Evolutionary conservation across 441 rosid genomes (phyloP).

Genomic region (Omphalea diandra): DNA sequence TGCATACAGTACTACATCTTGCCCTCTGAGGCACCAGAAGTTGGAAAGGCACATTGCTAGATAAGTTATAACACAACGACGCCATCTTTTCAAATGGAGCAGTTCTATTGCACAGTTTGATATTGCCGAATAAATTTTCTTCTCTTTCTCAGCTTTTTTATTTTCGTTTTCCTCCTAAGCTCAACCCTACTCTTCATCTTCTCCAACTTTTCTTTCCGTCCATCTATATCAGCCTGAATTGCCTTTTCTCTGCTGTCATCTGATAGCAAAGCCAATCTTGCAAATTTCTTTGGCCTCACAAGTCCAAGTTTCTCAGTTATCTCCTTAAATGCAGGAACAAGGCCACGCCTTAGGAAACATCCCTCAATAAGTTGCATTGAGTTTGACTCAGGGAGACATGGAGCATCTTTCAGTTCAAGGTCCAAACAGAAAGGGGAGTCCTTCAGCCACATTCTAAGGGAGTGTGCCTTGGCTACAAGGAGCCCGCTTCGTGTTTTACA

Average conservation of each 20-base stretch:
- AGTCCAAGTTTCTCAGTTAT: constrained; percentile 75
- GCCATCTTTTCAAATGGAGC: constrained; percentile 4
- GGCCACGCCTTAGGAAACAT: constrained; percentile 77
- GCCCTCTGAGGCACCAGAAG: not conserved
- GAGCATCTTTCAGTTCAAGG: constrained; percentile 75
- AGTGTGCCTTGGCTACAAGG: constrained; percentile 86
- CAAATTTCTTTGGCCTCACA: constrained; percentile 85
- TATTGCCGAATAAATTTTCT: constrained; percentile 34
- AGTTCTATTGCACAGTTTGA: constrained; percentile 10
- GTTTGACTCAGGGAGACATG: constrained; percentile 63
- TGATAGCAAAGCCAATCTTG: constrained; percentile 76
- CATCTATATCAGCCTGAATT: constrained; percentile 70
- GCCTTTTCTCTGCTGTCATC: constrained; percentile 67
- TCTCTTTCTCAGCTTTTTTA: constrained; percentile 28
- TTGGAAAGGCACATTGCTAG: not conserved
- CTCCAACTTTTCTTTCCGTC: constrained; percentile 57
- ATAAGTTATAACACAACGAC: not conserved
- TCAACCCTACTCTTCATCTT: constrained; percentile 48
- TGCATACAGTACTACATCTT: not conserved
- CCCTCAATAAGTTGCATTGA: constrained; percentile 86
- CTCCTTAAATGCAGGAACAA: constrained; percentile 92
- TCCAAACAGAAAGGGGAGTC: constrained; percentile 97
- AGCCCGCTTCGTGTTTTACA: constrained; percentile 83
- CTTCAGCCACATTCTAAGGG: constrained; percentile 97
- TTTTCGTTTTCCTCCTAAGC: constrained; percentile 23